Evolutionary conservation across 2,329 filamentous ascomycete species (phyloP).

Genomic region (Mollisiaceae sp.): DNA sequence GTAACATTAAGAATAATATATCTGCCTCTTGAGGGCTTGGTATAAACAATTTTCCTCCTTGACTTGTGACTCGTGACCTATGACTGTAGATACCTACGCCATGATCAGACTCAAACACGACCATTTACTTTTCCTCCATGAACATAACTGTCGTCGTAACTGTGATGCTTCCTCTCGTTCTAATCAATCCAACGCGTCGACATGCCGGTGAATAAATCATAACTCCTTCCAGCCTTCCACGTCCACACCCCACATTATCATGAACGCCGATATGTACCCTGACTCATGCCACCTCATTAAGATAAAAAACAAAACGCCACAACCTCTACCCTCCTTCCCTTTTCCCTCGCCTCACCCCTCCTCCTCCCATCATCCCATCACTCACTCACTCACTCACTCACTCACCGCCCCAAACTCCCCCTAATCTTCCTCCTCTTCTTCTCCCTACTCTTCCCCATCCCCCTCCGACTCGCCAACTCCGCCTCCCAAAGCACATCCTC

Average conservation of each 20-base stretch:
- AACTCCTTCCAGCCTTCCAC: not conserved
- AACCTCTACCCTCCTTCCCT: not conserved
- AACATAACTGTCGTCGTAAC: not conserved
- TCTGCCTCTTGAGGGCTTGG: not conserved
- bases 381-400: not conserved
- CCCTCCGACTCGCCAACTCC: slow-evolving; percentile 1
- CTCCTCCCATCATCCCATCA: not conserved
- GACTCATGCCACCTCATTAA: not conserved
- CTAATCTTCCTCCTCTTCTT: slow-evolving; percentile 11
- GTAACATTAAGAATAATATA: slow-evolving; percentile 6
- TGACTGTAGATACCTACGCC: too few relatives aligned
- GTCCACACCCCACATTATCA: not conserved
- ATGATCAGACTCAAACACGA: too few relatives aligned
- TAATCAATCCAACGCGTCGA: not conserved
- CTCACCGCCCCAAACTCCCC: slow-evolving; percentile 6
- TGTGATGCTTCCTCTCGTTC: not conserved
- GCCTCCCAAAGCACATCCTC: slow-evolving; percentile 12
- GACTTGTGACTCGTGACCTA: not conserved
- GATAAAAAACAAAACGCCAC: slow-evolving; percentile 1
- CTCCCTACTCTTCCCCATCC: not conserved
- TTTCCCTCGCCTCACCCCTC: not conserved
- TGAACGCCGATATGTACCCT: not conserved
- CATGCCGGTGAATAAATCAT: too few relatives aligned
- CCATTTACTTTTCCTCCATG: not conserved
- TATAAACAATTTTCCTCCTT: slow-evolving; percentile 9